phyloP scores from a whole-genome alignment of 805 yeast species.

The Barnettozyma siamensis region DNA sequence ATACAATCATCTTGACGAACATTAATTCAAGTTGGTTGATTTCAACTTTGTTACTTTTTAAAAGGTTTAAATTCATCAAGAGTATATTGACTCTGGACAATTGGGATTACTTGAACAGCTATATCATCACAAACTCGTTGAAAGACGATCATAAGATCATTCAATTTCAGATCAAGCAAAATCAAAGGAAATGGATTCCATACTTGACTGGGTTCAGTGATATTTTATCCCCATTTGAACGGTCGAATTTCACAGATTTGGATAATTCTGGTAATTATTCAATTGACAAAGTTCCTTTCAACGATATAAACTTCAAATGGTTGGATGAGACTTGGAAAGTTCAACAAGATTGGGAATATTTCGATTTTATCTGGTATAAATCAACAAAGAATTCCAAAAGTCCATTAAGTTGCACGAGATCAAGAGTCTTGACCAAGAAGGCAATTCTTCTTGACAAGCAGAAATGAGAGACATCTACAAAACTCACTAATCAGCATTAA shows the following conservation, averaged over 20 bases:
- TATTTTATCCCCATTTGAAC: conserved; percentile 49
- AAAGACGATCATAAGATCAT: conserved; percentile 32
- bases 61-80: conserved; percentile 7
- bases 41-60: conserved; percentile 2
- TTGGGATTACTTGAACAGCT: conserved; percentile 5
- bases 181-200: conserved; percentile 40
- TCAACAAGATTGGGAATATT: conserved; percentile 48
- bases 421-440: conserved; percentile 45
- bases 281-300: conserved; percentile 41
- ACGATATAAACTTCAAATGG: conserved; percentile 52
- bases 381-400: conserved; percentile 39
- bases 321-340: conserved; percentile 45
- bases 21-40: conserved; percentile 7
- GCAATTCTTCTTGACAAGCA: conserved; percentile 27
- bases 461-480: no score
- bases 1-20: conserved; percentile 4
- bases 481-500: not conserved
- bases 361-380: conserved; percentile 45
- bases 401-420: conserved; percentile 44
- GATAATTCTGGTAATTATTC: conserved; percentile 27
- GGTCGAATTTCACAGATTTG: conserved; percentile 42
- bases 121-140: conserved; percentile 3
- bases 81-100: conserved; percentile 1
- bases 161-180: conserved; percentile 46
- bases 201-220: conserved; percentile 26